Evolutionary conservation across 306 rosid species (phyloP).

Genomic region (Canavalia ensiformis): DNA sequence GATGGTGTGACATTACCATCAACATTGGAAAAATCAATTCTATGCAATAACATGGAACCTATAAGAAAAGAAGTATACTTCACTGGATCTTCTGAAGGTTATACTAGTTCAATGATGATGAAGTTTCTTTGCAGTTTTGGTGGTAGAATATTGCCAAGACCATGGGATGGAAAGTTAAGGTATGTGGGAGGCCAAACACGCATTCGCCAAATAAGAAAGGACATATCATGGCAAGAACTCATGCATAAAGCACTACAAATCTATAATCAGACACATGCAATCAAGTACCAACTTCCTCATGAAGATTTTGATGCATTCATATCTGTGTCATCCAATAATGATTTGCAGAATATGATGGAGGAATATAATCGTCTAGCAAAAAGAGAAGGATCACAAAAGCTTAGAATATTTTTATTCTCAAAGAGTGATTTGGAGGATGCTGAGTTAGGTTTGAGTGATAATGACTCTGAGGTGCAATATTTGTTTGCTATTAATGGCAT

Average conservation of each 20-base stretch:
- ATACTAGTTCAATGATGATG: conserved; percentile 61
- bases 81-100: conserved; percentile 66
- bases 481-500: conserved; percentile 90
- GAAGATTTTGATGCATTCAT: conserved; percentile 96
- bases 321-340: conserved; percentile 86
- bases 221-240: conserved; percentile 78
- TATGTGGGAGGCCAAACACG: conserved; percentile 94
- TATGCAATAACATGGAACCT: conserved; percentile 61
- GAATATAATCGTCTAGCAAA: conserved; percentile 66
- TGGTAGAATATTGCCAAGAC: conserved; percentile 86
- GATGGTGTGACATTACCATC: conserved; percentile 57
- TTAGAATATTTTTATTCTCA: conserved; percentile 80
- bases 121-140: conserved; percentile 91
- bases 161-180: conserved; percentile 83
- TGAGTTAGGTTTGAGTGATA: conserved; percentile 67
- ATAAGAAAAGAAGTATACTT: conserved; percentile 56
- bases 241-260: conserved; percentile 67
- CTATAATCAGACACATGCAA: conserved; percentile 65
- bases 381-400: conserved; percentile 63
- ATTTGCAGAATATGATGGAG: conserved; percentile 90
- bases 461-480: conserved; percentile 79
- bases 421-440: conserved; percentile 74
- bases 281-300: conserved; percentile 93
- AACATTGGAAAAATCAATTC: conserved; percentile 48
- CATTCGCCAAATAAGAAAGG: conserved; percentile 73